A percentile compares a stretch with the other conserved stretches of the same genome.
Conservation (phyloP, 2,329 filamentous ascomycete species). For the Aspergillus carbonarius region DNA sequence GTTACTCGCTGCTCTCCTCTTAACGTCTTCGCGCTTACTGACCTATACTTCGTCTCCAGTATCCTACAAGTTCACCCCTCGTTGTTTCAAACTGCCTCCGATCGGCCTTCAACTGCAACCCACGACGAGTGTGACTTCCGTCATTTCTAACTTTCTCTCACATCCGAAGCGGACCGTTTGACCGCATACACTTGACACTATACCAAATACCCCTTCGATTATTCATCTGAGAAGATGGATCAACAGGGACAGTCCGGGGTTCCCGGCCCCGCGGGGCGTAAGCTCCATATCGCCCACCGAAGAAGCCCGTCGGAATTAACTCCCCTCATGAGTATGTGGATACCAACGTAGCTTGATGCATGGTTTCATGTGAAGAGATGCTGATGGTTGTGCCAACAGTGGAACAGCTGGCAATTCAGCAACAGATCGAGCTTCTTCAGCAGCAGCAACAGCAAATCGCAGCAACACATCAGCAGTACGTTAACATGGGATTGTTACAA, state of each 20-base stretch:
- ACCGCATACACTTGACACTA: conserved; percentile 14
- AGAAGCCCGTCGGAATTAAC: conserved; percentile 96
- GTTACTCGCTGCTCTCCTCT: conserved; percentile 2
- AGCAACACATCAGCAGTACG: conserved; percentile 93
- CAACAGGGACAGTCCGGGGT: conserved; percentile 58
- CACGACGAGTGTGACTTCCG: conserved; percentile 26
- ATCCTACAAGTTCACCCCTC: conserved; percentile 20
- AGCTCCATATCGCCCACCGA: conserved; percentile 95
- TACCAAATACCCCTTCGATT: conserved; percentile 15
- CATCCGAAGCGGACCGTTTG: conserved; percentile 16
- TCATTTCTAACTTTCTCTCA: conserved; percentile 27
- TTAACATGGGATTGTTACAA: conserved; percentile 93
- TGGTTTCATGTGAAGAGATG: conserved; percentile 34
- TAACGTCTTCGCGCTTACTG: conserved; percentile 15
- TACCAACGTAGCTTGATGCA: conserved; percentile 31
- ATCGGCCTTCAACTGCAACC: conserved; percentile 28
- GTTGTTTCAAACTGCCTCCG: conserved; percentile 25
- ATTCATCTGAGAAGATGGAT: conserved; percentile 55
- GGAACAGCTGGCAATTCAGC: conserved; percentile 96
- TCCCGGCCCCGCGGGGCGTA: conserved; percentile 76
- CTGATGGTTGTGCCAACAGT: conserved; percentile 55
- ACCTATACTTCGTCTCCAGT: conserved; percentile 19
- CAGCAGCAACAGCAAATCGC: conserved; percentile 98
- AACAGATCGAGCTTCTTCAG: conserved; percentile 95
- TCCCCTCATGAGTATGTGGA: conserved; percentile 87